Evolutionary conservation across 331 rosid genomes (phyloP).

Genomic region (Pyracantha coccinea): DNA sequence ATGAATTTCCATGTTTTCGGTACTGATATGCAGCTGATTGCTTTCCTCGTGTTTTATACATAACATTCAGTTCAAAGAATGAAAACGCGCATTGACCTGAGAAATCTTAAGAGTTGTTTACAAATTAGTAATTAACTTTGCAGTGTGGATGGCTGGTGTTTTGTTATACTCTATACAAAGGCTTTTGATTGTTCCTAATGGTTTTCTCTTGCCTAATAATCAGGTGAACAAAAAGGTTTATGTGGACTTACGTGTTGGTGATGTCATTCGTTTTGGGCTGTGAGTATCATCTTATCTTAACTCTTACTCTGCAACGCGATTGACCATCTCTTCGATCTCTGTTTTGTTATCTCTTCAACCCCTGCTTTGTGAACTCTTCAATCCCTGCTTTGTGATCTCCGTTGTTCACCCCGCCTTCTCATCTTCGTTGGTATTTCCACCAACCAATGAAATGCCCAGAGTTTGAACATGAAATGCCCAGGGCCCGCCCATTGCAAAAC

Average conservation of each 20-base stretch:
- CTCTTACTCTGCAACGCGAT: too few species aligned
- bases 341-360: too few species aligned
- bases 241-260: conserved; percentile 78
- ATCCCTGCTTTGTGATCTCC: too few species aligned
- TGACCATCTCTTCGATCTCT: too few species aligned
- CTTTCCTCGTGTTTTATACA: not conserved
- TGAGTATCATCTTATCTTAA: conserved; percentile 29
- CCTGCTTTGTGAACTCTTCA: too few species aligned
- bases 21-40: conserved; percentile 11
- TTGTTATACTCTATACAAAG: not conserved
- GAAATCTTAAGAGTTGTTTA: not conserved
- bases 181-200: conserved; percentile 9
- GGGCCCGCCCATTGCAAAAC: too few species aligned
- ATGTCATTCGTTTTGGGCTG: conserved; percentile 93
- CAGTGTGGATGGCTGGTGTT: not conserved
- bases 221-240: conserved; percentile 59
- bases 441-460: too few species aligned
- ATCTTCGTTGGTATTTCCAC: too few species aligned
- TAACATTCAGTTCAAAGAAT: not conserved
- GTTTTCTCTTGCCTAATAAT: conserved; percentile 9
- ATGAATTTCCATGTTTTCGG: conserved; percentile 11
- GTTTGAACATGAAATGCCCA: too few species aligned
- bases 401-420: too few species aligned
- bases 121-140: not conserved
- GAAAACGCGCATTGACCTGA: too few species aligned